Percentiles rank a stretch among this genome's conserved stretches.
phyloP scores from a whole-genome alignment of 192 early-diverging fungal genomes.

The Coemansia sp. region DNA sequence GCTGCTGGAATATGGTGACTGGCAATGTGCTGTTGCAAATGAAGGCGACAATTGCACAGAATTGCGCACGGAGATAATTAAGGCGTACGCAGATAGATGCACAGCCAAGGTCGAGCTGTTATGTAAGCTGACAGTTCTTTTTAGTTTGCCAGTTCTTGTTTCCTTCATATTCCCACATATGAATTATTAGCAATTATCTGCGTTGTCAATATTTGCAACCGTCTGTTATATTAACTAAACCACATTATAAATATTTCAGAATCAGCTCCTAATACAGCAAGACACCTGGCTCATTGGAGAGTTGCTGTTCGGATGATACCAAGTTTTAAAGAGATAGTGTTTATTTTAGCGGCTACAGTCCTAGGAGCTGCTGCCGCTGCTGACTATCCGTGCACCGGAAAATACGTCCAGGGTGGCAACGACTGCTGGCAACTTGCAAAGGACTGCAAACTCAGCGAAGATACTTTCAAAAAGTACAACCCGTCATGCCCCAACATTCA shows the following conservation, averaged over 20 bases:
- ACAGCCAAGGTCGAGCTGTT: neutral
- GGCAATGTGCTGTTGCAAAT: neutral
- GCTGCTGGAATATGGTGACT: neutral
- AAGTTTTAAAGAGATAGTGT: neutral
- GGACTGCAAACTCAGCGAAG: neutral
- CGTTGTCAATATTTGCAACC: no score
- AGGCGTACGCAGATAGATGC: neutral
- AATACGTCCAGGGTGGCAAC: neutral
- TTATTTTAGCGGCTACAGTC: neutral
- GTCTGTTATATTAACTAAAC: no score
- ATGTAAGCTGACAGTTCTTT: neutral
- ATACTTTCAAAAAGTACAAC: neutral
- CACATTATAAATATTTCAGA: no score
- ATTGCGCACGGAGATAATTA: neutral
- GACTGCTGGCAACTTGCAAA: constrained; percentile 3
- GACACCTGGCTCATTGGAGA: no score
- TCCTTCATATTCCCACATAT: no score
- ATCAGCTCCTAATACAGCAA: no score
- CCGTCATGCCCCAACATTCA: constrained; percentile 3
- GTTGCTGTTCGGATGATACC: neutral
- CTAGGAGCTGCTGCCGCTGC: neutral
- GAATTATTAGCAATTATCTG: no score
- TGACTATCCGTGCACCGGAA: constrained; percentile 4
- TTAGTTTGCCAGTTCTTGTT: no score
- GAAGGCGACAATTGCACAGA: neutral